These are phyloP conservation scores for Bisporella sp. DNA, from an alignment of 2,329 filamentous ascomycete genomes.

Conservation along the genomic window DNA sequence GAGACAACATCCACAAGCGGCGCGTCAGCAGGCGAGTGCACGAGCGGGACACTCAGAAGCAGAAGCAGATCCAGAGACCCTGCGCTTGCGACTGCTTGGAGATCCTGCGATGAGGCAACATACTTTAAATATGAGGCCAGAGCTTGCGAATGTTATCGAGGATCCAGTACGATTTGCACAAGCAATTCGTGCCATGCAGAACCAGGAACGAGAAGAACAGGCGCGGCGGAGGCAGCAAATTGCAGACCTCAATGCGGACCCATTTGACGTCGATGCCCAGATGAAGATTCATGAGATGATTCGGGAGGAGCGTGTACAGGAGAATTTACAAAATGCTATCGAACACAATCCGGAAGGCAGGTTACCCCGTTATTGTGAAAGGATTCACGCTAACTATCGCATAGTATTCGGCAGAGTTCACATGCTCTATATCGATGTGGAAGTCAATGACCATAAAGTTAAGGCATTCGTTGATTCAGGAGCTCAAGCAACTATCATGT, in stretches of 20 bases:
- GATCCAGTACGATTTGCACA: conserved; percentile 71
- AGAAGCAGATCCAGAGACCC: conserved; percentile 66
- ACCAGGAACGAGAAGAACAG: conserved; percentile 65
- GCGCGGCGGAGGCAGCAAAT: conserved; percentile 77
- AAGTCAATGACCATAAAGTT: conserved; percentile 86
- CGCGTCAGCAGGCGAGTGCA: conserved; percentile 28
- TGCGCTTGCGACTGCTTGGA: conserved; percentile 76
- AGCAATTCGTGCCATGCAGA: conserved; percentile 59
- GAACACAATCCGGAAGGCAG: conserved; percentile 95
- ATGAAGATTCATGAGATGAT: conserved; percentile 95
- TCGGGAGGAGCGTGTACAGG: conserved; percentile 84
- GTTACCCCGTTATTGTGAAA: conserved; percentile 20
- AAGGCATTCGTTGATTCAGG: conserved; percentile 97
- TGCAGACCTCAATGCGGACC: conserved; percentile 80
- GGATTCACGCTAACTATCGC: conserved; percentile 6
- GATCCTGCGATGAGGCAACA: conserved; percentile 67
- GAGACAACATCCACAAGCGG: conserved; percentile 28
- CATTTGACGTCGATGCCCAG: conserved; percentile 90
- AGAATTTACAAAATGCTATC: conserved; percentile 94
- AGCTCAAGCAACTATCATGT: conserved; percentile 98
- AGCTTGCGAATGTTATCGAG: conserved; percentile 69
- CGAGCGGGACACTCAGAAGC: conserved; percentile 16
- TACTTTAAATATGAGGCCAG: conserved; percentile 65
- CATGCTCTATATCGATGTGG: conserved; percentile 93
- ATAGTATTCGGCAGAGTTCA: conserved; percentile 89